Evolutionary conservation across 805 yeast genomes (phyloP).

Genomic region (Spathaspora girioi): DNA sequence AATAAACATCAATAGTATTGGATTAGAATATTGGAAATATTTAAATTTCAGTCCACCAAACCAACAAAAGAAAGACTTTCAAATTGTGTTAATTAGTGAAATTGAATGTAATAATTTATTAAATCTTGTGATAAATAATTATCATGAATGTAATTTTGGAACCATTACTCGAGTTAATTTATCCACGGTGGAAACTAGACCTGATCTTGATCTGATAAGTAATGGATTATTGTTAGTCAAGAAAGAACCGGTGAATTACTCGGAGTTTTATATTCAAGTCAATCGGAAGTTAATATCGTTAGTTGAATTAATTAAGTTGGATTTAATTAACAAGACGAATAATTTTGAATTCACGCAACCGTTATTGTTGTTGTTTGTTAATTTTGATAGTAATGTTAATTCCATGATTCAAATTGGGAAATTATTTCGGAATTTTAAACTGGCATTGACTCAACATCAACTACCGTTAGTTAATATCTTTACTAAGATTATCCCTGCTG

Average conservation of each 20-base stretch:
- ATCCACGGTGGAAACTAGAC: constrained; percentile 22
- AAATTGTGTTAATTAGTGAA: constrained; percentile 45
- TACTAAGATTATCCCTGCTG: constrained; percentile 32
- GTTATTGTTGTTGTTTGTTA: constrained; percentile 48
- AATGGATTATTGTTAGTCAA: constrained; percentile 25
- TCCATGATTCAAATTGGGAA: constrained; percentile 47
- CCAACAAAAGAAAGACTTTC: constrained; percentile 46
- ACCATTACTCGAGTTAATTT: constrained; percentile 28
- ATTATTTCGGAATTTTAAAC: constrained; percentile 46
- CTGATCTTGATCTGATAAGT: constrained; percentile 26
- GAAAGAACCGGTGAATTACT: constrained; percentile 17
- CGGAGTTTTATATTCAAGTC: constrained; percentile 26
- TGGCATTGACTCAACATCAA: constrained; percentile 32
- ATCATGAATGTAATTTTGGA: constrained; percentile 50
- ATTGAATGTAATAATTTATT: constrained; percentile 33
- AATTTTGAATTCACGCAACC: constrained; percentile 45
- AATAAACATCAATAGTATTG: constrained; percentile 43
- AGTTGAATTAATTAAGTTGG: constrained; percentile 36
- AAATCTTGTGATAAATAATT: constrained; percentile 38
- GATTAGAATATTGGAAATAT: constrained; percentile 52
- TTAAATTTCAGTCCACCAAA: constrained; percentile 54
- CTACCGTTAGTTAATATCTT: constrained; percentile 37
- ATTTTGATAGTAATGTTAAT: constrained; percentile 37
- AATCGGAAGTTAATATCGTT: constrained; percentile 25
- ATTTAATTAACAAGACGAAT: constrained; percentile 38